Base-by-base conservation (phyloP, 441 rosid genomes). In the Arabidopsis lyrata region DNA sequence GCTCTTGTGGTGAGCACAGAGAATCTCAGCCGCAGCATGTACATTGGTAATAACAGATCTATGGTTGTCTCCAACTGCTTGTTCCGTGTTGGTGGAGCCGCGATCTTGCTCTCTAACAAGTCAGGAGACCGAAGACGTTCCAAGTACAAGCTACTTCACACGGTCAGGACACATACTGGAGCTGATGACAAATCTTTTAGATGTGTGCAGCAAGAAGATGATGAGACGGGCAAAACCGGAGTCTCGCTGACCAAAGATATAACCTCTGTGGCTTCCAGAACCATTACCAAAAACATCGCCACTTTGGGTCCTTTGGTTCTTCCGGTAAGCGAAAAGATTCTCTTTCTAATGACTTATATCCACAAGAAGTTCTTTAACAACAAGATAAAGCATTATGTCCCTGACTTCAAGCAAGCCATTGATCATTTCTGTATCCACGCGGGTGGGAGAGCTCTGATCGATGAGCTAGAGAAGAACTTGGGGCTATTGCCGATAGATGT, bases 1-100 rank as follows among this genome's bases (percentile, higher is more conserved):
- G 80, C 80, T 49, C 68, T 77, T 71, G 80, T 77, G 3, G 73
- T 77, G n/a, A 77, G 77, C n/a, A 77, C 80, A 31, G 68, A 77
- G 45, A 77, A 77, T 52, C n/a, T 77, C 8, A 71, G 42, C 45
- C 76, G 72, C 1, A 77, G 42, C 73, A 16, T 66, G 64, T 77
- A 77, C 58, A 18, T 11, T 5, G 80, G 80, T 9, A 10, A 52
- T 29, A 70, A 77, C 32, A 77, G 8, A 39, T 70, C 80, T 11
- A 77, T 77, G 76, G 16, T 77, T 15, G 56, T 71, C 5, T 5
- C 64, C 8, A 77, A 77, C 63, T 71, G 73, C 29, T 72, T 77
- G 77, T 72, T 77, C 5, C 76, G 80, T 20, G 8, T 77, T 5
- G 77, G 80, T 27, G 80, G 80, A 15, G 77, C 80, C 0, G 80